Base-by-base conservation (phyloP, 257 asterid species). In the Nyctanthes arbortristis region DNA sequence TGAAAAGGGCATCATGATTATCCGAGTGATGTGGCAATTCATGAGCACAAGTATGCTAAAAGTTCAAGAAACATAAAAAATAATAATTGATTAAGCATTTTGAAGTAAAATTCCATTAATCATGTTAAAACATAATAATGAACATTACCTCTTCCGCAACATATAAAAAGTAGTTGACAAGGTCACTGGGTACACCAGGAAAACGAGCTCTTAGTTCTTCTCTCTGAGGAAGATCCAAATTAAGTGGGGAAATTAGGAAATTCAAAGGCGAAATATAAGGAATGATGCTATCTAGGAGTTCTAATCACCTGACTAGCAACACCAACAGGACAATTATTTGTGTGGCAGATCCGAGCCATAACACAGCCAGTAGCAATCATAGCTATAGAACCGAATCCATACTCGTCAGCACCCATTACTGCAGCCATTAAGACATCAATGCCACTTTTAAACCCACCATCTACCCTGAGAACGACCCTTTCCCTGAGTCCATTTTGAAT, bases 291-390 rank as follows among this genome's bases (percentile, higher is more conserved):
- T 66, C 12, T 27, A 49, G 47, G 22, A 67, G 58, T 52, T 20
- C 39, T 47, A 27, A 35, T 75, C 68, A 93, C 99, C 97, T 93
- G 99, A 67, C 99, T 93, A 73, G 99, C 99, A 70, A 93, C 99
- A 73, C 99, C 99, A 75, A 93, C 99, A 24, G 99, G 99, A 73
- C 99, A 93, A 81, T 93, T 93, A 55, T 93, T 93, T 39, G 99
- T 93, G 87, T 93, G 99, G 84, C 99, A 93, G 43, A 93, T 93
- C 72, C 96, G 99, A 64, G 99, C 99, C 99, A 93, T 93, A 60
- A 93, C 88, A 71, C 99, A 93, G 61, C 99, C 97, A 45, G 99
- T 93, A 72, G 99, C 99, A 74, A 93, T 93, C 99, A 93, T 93
- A 62, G 99, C 97, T 43, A 93, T 79, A 16, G 97, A 91, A 77